These are phyloP conservation scores for Penicillium flavigenum DNA, from an alignment of 495 filamentous ascomycete genomes.

Conservation along the genomic window DNA sequence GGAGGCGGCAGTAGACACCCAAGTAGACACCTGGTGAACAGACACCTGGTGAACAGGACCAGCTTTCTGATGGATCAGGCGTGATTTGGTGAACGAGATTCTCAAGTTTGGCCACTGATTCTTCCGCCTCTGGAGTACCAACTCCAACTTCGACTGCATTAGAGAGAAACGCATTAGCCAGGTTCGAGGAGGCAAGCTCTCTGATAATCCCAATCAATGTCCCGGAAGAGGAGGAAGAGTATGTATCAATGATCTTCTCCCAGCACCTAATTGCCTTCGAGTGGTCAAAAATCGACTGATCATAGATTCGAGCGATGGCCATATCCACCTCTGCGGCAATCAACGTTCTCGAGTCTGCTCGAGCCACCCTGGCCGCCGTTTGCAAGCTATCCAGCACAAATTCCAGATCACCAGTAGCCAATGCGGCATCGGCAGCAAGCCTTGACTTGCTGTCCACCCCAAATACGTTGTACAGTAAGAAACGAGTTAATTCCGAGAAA, in stretches of 20 bases:
- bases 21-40: neutral
- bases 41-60: too few species aligned
- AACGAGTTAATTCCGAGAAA: too few species aligned
- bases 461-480: too few species aligned
- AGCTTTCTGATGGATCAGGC: neutral
- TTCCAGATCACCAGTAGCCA: constrained; percentile 11
- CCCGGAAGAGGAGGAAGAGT: neutral
- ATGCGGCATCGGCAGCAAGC: constrained; percentile 12
- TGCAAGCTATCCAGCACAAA: constrained; percentile 11
- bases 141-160: neutral
- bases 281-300: neutral
- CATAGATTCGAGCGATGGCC: neutral
- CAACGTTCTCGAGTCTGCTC: neutral
- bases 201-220: neutral
- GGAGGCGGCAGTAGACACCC: neutral
- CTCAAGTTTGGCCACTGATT: neutral
- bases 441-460: neutral
- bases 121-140: neutral
- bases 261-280: neutral
- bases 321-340: neutral
- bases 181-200: neutral
- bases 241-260: neutral
- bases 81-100: neutral
- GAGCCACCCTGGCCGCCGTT: neutral
- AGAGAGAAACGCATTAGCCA: neutral